phyloP scores from a whole-genome alignment of 805 yeast genomes.

The Teunomyces atbi region DNA sequence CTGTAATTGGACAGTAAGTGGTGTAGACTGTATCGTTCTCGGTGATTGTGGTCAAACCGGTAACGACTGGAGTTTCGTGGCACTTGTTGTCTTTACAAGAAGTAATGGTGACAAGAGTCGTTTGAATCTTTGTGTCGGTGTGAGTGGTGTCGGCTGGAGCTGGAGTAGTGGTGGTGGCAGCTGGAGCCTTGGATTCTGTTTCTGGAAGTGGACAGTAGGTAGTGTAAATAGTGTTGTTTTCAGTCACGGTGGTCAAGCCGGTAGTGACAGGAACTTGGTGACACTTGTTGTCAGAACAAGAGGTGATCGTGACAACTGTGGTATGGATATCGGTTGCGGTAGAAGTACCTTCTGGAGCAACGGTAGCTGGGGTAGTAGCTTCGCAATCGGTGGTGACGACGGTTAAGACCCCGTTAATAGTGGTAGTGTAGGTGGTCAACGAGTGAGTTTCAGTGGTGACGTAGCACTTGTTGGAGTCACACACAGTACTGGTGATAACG shows the following conservation, averaged over 20 bases:
- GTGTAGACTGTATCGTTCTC: conserved; percentile 21
- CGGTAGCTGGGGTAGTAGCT: conserved; percentile 3
- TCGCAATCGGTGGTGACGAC: conserved; percentile 19
- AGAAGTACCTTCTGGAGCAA: neutral
- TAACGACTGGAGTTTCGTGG: conserved; percentile 10
- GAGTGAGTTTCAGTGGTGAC: conserved; percentile 29
- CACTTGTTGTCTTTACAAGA: conserved; percentile 20
- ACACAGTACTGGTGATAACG: conserved; percentile 27
- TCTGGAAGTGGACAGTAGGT: conserved; percentile 21
- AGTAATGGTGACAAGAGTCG: conserved; percentile 17
- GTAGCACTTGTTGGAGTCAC: conserved; percentile 26
- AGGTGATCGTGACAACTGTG: conserved; percentile 35
- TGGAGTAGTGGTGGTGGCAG: conserved; percentile 15
- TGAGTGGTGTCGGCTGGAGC: conserved; percentile 14
- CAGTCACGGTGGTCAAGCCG: conserved; percentile 27
- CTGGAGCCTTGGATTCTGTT: conserved; percentile 9
- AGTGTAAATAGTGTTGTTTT: conserved; percentile 18
- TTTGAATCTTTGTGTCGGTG: conserved; percentile 8
- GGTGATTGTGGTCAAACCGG: conserved; percentile 15
- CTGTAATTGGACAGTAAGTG: conserved; percentile 22
- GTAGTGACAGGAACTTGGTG: conserved; percentile 27
- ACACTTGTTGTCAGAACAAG: conserved; percentile 37
- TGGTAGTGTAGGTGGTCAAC: conserved; percentile 34
- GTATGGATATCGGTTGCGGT: conserved; percentile 11
- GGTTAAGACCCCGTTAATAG: conserved; percentile 37